phyloP scores from a whole-genome alignment of 192 early-diverging fungal species.

The Pecoramyces ruminantium region DNA sequence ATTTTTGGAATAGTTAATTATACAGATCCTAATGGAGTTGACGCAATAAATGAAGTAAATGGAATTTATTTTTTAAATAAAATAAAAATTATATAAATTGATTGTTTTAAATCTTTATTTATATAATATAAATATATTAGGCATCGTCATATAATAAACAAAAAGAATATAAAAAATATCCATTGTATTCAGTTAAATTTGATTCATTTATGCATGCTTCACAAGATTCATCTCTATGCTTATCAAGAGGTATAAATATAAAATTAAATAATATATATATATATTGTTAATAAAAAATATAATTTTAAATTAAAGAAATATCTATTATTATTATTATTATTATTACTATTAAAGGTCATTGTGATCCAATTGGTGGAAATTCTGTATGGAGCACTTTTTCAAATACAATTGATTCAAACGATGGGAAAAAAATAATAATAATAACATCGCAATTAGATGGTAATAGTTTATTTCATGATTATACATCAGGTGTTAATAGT shows the following conservation, averaged over 20 bases:
- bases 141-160: constrained; percentile 19
- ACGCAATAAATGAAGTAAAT: constrained; percentile 9
- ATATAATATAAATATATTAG: no score
- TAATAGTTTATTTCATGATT: constrained; percentile 44
- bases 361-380: constrained; percentile 41
- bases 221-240: constrained; percentile 41
- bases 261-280: not conserved
- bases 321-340: no score
- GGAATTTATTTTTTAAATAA: no score
- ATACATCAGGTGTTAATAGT: constrained; percentile 32
- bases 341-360: constrained; percentile 21
- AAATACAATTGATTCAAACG: constrained; percentile 20
- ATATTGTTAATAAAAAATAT: no score
- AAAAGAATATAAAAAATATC: constrained; percentile 30
- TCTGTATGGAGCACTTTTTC: constrained; percentile 56
- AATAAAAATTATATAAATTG: no score
- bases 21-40: no score
- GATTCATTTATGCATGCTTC: constrained; percentile 52
- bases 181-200: constrained; percentile 53
- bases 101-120: no score
- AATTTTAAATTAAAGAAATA: no score
- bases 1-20: constrained; percentile 21
- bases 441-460: constrained; percentile 47
- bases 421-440: constrained; percentile 48
- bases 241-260: constrained; percentile 32